Conservation (phyloP, 352 stramenopile genomes). For the Globisporangium paddicum region DNA sequence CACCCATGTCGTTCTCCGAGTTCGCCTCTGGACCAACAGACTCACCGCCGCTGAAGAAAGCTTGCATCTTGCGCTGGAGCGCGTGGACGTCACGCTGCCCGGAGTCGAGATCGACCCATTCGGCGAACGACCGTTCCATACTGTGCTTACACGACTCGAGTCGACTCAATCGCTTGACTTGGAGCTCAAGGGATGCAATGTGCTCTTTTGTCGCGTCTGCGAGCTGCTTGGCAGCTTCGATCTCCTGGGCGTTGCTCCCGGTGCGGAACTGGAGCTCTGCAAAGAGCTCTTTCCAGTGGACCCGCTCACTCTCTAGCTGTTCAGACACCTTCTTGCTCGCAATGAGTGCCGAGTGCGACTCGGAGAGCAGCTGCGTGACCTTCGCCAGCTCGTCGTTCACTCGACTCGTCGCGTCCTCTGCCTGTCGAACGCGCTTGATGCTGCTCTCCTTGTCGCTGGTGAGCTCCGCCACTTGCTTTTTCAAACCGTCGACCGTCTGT, state of each 20-base stretch:
- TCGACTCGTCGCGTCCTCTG: slow-evolving; percentile 27
- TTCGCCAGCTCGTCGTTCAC: slow-evolving; percentile 36
- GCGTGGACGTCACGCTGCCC: background rate
- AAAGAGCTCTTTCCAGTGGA: slow-evolving; percentile 34
- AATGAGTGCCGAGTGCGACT: slow-evolving; percentile 38
- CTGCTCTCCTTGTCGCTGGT: slow-evolving; percentile 28
- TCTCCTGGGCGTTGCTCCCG: slow-evolving; percentile 21
- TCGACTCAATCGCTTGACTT: slow-evolving; percentile 12
- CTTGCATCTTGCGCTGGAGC: slow-evolving; percentile 18
- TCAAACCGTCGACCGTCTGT: slow-evolving; percentile 29
- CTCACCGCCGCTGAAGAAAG: slow-evolving; percentile 11
- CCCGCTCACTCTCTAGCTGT: slow-evolving; percentile 27
- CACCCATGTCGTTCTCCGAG: background rate
- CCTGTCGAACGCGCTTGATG: slow-evolving; percentile 17
- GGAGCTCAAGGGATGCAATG: slow-evolving; percentile 19
- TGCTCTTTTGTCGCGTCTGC: slow-evolving; percentile 24
- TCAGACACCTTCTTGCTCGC: slow-evolving; percentile 26
- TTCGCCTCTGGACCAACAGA: background rate
- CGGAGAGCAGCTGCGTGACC: slow-evolving; percentile 40
- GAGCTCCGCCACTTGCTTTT: slow-evolving; percentile 35
- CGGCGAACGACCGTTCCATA: background rate
- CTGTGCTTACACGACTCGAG: background rate
- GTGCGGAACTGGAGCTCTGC: slow-evolving; percentile 36
- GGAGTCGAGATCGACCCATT: slow-evolving; percentile 1
- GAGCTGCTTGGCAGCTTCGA: slow-evolving; percentile 32